These are phyloP conservation scores for Rugonectria rugulosa DNA, from an alignment of 2,329 filamentous ascomycete species.

Conservation along the genomic window DNA sequence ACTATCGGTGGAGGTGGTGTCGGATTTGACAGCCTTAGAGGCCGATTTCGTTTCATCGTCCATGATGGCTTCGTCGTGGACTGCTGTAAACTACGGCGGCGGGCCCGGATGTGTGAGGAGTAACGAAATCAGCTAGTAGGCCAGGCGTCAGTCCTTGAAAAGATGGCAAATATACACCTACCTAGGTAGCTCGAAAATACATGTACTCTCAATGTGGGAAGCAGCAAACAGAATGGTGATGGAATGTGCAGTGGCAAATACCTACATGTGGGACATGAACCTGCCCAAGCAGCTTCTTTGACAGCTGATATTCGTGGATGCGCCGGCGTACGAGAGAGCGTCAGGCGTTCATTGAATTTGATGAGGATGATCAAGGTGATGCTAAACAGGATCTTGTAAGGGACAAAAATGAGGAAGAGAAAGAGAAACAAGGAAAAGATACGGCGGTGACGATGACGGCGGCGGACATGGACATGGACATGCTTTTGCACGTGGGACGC, in stretches of 20 bases:
- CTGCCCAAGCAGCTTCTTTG: not conserved
- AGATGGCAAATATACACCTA: not conserved
- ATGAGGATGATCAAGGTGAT: not conserved
- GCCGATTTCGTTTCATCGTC: slow-evolving; percentile 37
- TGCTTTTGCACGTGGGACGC: slow-evolving; percentile 19
- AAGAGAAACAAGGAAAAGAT: not conserved
- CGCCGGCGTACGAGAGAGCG: not conserved
- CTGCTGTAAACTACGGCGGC: too few relatives aligned
- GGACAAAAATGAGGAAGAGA: not conserved
- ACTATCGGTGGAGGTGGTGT: slow-evolving; percentile 40
- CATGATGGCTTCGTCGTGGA: slow-evolving; percentile 27
- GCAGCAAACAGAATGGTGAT: not conserved
- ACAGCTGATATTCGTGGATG: not conserved
- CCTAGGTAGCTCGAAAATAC: not conserved
- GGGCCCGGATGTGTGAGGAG: too few relatives aligned
- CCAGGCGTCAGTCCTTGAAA: too few relatives aligned
- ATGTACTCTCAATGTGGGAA: not conserved
- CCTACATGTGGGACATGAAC: not conserved
- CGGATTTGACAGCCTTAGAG: slow-evolving; percentile 30
- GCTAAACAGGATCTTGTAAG: not conserved
- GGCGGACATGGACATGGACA: not conserved
- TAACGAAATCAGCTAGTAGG: not conserved
- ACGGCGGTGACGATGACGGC: slow-evolving; percentile 16
- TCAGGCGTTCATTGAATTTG: not conserved
- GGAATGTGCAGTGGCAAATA: not conserved